phyloP scores from a whole-genome alignment of 495 filamentous ascomycete genomes.

The Symbiotaphrina buchneri region DNA sequence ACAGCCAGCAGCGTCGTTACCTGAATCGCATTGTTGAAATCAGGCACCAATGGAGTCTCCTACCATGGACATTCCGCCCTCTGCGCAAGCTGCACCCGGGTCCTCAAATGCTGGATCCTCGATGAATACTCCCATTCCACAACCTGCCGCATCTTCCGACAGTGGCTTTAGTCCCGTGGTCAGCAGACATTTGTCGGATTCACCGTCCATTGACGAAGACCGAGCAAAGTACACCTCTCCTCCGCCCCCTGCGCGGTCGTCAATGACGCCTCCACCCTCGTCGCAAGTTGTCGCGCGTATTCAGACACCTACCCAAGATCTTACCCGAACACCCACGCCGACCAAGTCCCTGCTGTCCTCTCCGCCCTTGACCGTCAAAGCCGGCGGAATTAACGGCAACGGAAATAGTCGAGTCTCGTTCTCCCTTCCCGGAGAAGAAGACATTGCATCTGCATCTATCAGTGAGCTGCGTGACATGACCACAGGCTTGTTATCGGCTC shows the following conservation, averaged over 20 bases:
- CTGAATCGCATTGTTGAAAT: no score
- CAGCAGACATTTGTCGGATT: no score
- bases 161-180: no score
- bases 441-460: constrained; percentile 33
- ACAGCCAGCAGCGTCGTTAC: no score
- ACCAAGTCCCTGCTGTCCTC: constrained; percentile 21
- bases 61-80: no score
- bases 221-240: constrained; percentile 4
- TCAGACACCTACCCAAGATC: constrained; percentile 5
- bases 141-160: no score
- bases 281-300: constrained; percentile 30
- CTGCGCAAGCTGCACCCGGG: no score
- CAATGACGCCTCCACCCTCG: constrained; percentile 55
- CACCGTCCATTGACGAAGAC: no score
- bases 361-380: constrained; percentile 34
- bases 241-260: constrained; percentile 7
- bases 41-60: no score
- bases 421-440: constrained; percentile 32
- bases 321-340: constrained; percentile 19
- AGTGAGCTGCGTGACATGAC: constrained; percentile 35
- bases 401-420: no score
- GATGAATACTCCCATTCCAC: no score
- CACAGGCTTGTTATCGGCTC: constrained; percentile 23
- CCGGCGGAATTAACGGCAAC: constrained; percentile 22
- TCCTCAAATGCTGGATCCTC: no score